Conservation (phyloP, 768 basidiomycete species). For the Gloeostereum incarnatum region DNA sequence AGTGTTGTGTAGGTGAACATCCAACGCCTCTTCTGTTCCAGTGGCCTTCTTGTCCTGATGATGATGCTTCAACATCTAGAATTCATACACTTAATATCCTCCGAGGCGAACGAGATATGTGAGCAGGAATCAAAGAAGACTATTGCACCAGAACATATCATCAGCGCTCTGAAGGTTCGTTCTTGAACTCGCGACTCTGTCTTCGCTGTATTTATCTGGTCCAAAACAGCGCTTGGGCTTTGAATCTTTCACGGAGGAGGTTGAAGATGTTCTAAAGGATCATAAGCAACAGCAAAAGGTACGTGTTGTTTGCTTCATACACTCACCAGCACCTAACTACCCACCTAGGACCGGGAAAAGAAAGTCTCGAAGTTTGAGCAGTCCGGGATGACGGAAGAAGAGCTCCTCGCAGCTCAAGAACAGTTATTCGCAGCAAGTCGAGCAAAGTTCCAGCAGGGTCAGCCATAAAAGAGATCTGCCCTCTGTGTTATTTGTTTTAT, state of each 20-base stretch:
- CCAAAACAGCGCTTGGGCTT: conserved; percentile 75
- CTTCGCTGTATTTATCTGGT: not conserved
- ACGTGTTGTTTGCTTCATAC: conserved; percentile 11
- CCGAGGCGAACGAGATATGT: conserved; percentile 96
- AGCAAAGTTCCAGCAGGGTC: conserved; percentile 63
- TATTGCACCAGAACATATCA: conserved; percentile 95
- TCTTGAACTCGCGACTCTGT: conserved; percentile 2
- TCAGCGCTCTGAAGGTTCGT: conserved; percentile 78
- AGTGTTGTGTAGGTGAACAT: conserved; percentile 95
- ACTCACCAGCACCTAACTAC: conserved; percentile 4
- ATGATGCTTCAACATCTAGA: conserved; percentile 46
- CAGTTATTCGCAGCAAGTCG: conserved; percentile 88
- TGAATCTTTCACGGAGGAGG: conserved; percentile 82
- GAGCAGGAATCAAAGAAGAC: conserved; percentile 99
- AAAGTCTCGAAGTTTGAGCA: conserved; percentile 86
- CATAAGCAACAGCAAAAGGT: conserved; percentile 97
- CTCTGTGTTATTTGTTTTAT: conserved; percentile 7
- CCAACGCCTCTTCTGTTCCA: conserved; percentile 1
- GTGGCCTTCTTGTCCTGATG: not conserved
- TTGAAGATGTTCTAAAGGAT: conserved; percentile 89
- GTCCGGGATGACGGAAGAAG: conserved; percentile 86
- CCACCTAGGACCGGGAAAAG: conserved; percentile 73
- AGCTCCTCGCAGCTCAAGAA: conserved; percentile 82
- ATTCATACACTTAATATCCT: conserved; percentile 96
- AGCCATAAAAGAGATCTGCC: conserved; percentile 27